Evolutionary conservation across 2,329 filamentous ascomycete species (phyloP).

Genomic region (Botryotinia narcissicola): DNA sequence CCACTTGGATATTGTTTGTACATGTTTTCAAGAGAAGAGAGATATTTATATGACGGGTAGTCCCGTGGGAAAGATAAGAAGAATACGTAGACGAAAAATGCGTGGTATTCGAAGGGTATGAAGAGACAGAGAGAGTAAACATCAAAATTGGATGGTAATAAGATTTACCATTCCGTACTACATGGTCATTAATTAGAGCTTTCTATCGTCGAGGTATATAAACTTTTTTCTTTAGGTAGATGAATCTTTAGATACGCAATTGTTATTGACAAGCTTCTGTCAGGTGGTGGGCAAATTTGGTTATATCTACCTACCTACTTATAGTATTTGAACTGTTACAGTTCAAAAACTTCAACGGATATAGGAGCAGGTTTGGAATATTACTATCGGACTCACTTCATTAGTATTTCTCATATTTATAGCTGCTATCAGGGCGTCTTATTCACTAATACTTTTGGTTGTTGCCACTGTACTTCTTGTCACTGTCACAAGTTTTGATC

Average conservation of each 20-base stretch:
- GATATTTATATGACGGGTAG: background rate
- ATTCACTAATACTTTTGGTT: no score
- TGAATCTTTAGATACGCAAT: background rate
- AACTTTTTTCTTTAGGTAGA: background rate
- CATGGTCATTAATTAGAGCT: no score
- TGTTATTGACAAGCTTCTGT: background rate
- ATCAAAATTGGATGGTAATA: background rate
- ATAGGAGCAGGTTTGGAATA: accelerated
- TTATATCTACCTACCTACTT: background rate
- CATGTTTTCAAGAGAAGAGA: background rate
- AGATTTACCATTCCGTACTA: background rate
- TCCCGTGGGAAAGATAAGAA: background rate
- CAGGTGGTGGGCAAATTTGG: background rate
- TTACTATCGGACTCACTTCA: accelerated
- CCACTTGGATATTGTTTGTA: background rate
- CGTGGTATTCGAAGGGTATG: background rate
- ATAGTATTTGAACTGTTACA: background rate
- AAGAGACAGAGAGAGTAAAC: background rate
- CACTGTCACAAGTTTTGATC: no score
- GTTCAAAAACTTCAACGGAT: background rate
- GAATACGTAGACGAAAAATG: background rate
- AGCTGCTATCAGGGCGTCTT: no score
- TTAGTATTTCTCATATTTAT: background rate
- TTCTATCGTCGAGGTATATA: background rate
- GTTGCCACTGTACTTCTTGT: background rate